phyloP scores from a whole-genome alignment of 2,329 filamentous ascomycete species.

The Colletotrichum shisoi region DNA sequence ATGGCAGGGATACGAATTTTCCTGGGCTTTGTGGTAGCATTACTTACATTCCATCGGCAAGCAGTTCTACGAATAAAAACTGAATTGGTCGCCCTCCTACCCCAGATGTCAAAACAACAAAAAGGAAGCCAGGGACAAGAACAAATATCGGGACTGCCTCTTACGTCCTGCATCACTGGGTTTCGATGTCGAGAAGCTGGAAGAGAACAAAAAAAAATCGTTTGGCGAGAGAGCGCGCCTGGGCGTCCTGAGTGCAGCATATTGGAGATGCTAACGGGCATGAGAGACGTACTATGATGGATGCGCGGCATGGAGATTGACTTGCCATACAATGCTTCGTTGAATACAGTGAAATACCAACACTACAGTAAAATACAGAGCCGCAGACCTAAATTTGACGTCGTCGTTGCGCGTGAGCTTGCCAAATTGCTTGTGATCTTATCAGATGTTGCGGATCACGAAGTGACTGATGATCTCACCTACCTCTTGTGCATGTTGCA shows the following conservation, averaged over 20 bases:
- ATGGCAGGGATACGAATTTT: constrained; percentile 43
- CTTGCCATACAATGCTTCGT: constrained; percentile 26
- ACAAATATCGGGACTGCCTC: not conserved
- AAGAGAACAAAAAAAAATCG: constrained; percentile 18
- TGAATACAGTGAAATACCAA: constrained; percentile 34
- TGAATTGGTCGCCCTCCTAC: constrained; percentile 38
- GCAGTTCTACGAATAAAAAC: constrained; percentile 39
- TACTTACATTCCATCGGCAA: constrained; percentile 42
- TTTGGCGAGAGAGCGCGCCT: constrained; percentile 34
- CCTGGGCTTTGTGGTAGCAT: constrained; percentile 54
- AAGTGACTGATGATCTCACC: not conserved
- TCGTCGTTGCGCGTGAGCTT: constrained; percentile 3
- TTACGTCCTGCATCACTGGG: constrained; percentile 3
- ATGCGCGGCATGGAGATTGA: constrained; percentile 31
- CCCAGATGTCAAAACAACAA: constrained; percentile 13
- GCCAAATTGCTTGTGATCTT: not conserved
- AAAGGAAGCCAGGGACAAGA: not conserved
- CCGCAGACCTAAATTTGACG: constrained; percentile 25
- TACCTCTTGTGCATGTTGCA: constrained; percentile 2
- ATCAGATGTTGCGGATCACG: not conserved
- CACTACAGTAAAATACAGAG: constrained; percentile 40
- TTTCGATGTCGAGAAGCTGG: constrained; percentile 11
- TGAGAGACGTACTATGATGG: constrained; percentile 39
- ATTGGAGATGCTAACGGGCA: constrained; percentile 30
- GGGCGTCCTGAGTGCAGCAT: constrained; percentile 38